Evolutionary conservation across 495 filamentous ascomycete genomes (phyloP), one percentile per base, ranked within the genome.

Genomic region (Penicillium ochrochloron): DNA sequence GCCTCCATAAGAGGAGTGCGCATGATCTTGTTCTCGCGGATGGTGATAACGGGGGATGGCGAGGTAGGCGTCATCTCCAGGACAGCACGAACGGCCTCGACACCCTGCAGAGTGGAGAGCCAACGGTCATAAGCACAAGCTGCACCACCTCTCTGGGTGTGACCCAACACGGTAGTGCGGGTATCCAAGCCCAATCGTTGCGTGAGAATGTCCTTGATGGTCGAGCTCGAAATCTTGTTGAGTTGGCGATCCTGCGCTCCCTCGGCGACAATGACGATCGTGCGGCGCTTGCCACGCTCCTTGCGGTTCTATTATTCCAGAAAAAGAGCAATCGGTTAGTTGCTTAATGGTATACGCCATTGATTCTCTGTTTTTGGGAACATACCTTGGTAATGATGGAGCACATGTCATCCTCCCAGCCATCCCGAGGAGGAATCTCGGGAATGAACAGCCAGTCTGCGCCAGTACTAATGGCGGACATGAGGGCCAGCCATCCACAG

Each of bases 401-500:
- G 67, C 89, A 92, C 96, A 99, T 98, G 50, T 96, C 88, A 41
- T 92, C 84, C 72, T 90, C 88, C 96, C 96, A 99, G 66, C 92
- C 89, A 25, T 90, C 87, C 57, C 84, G 82, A 15, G 94, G 92
- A 61, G 96, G 96, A 78, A 93, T 96, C 80, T 99, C 96, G 0
- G 96, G 96, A 53, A 98, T 90, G 76, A 99, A 97, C 51, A 98
- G 84, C 79, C 96, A 99, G 77, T 99, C 96, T 6, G 96, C 94
- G 31, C 95, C 96, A 3, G 92, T 96, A 62, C 92, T 93, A 57
- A 98, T 92, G 62, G 93, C 95, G 14, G 96, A 90, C 93, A 97
- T 97, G 51, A 99, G 82, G 48, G 95, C 96, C 56, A 99, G 81
- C 96, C 96, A 99, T 44, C 96, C 96, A 71, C 96, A 99, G 78